Base-by-base conservation (phyloP, 441 rosid species). In the Euphorbia celastroides region DNA sequence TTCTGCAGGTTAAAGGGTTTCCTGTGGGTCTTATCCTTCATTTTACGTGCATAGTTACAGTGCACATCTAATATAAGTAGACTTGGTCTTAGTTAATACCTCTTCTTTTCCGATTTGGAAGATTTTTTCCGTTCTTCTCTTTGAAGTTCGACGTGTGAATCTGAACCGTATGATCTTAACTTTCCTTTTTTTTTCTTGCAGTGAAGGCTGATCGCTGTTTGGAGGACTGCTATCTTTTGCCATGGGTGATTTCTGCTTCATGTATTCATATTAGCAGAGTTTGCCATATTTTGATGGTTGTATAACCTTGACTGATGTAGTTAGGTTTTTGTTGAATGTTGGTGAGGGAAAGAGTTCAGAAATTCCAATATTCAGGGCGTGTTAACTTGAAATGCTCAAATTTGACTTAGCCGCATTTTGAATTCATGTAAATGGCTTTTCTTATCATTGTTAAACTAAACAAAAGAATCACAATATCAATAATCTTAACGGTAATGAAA, bases 201-300 rank as follows among this genome's bases (percentile, higher is more conserved):
- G 81, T 57, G 68, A 76, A 48, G 67, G 46, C 69, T 64, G 31
- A 70, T 54, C 38, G 67, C 52, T 57, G 65, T 30, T 9, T 22
- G 0, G 1, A 19, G 31, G 28, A 2, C n/a, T n/a, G n/a, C n/a
- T n/a, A n/a, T n/a, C n/a, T n/a, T n/a, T n/a, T n/a, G n/a, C n/a
- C n/a, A n/a, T n/a, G n/a, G n/a, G n/a, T n/a, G n/a, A n/a, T n/a
- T n/a, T n/a, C n/a, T n/a, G n/a, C n/a, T n/a, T 46, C 6, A 22
- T 64, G 58, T 31, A 32, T 50, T 28, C 34, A 10, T 14, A 30
- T n/a, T 36, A 13, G 10, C 23, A 32, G 68, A 32, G 36, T 52
- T 22, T 10, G 5, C 17, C 1, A 25, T 25, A 38, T 5, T 57
- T 42, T 56, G 14, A 13, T 26, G 9, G 62, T 56, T 57, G 30